Base-by-base conservation (phyloP, 805 yeast genomes). In the Starmerella etchellsii region DNA sequence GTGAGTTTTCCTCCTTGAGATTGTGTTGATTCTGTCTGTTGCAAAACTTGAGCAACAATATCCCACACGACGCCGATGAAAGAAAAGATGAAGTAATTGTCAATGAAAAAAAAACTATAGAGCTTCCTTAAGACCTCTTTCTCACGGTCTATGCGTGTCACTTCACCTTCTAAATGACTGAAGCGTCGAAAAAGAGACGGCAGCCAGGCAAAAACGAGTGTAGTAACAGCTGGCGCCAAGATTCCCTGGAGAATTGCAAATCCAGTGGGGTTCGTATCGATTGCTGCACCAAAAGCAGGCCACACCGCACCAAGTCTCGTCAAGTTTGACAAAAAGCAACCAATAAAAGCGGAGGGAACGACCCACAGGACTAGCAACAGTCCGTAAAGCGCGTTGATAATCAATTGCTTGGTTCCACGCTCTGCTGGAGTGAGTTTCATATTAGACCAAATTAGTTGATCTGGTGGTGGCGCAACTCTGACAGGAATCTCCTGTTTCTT, bases 261-360 rank as follows among this genome's bases (percentile, higher is more conserved):
- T 0, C 55, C 42, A 1, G 48, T 48, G 1, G 52, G 50, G 41
- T 57, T 48, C 7, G 34, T 18, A 6, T 50, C 42, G 55, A 60
- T 50, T 25, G 53, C 57, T 0, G 28, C 28, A 4, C 52, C 50
- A 39, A 63, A 63, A 1, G 49, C 49, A 1, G 57, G 58, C 65
- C 65, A 62, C n/a, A 62, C 49, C 8, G 45, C 51, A 1, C 62
- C 67, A 16, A 63, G 48, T 7, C 65, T 45, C 22, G 56, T 55
- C 36, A 63, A 38, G 35, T 63, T 61, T 9, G 66, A 52, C 11
- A 63, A 26, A 36, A 63, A 63, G 34, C 64, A 60, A 19, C 66
- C 66, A 26, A 63, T 58, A 35, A 63, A 58, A 2, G 67, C 67
- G 41, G 57, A 60, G 3, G 67, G 67, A 3, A 60, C 59, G 18